These are phyloP conservation scores for Chimonanthus praecox DNA, from an alignment of 164 flowering plant species.

Conservation along the genomic window DNA sequence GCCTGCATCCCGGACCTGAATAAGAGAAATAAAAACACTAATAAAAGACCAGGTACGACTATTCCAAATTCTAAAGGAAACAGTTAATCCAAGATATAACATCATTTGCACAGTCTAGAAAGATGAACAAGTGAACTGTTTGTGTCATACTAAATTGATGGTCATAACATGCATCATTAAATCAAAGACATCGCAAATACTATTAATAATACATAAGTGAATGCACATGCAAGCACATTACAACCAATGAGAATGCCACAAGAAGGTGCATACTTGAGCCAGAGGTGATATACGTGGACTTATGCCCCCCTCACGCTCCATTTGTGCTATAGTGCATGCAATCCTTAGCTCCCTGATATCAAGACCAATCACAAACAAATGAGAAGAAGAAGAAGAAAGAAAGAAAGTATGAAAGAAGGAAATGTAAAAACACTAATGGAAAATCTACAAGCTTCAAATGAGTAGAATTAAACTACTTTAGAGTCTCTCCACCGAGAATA, in stretches of 20 bases:
- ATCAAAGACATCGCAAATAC: too few species aligned
- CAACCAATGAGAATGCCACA: not conserved
- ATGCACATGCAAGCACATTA: not conserved
- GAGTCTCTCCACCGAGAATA: slow-evolving; percentile 96
- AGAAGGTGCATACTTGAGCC: slow-evolving; percentile 60
- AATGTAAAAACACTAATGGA: not conserved
- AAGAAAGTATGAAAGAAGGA: not conserved
- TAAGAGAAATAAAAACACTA: slow-evolving; percentile 7
- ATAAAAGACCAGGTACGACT: not conserved
- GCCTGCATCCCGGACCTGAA: slow-evolving; percentile 95
- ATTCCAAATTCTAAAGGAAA: not conserved
- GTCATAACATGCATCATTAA: not conserved
- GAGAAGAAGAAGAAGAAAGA: not conserved
- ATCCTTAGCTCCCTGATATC: slow-evolving; percentile 71
- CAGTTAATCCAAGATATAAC: not conserved
- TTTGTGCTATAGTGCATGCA: slow-evolving; percentile 91
- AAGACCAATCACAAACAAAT: slow-evolving; percentile 10
- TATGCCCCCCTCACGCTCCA: slow-evolving; percentile 99
- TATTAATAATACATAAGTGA: too few species aligned
- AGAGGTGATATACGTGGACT: slow-evolving; percentile 93
- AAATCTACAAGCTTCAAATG: not conserved
- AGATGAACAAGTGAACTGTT: too few species aligned
- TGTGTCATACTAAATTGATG: not conserved
- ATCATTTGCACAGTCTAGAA: not conserved
- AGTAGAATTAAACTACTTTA: slow-evolving; percentile 43